phyloP scores from a whole-genome alignment of 352 stramenopile species.

The Pythium dissimile region DNA sequence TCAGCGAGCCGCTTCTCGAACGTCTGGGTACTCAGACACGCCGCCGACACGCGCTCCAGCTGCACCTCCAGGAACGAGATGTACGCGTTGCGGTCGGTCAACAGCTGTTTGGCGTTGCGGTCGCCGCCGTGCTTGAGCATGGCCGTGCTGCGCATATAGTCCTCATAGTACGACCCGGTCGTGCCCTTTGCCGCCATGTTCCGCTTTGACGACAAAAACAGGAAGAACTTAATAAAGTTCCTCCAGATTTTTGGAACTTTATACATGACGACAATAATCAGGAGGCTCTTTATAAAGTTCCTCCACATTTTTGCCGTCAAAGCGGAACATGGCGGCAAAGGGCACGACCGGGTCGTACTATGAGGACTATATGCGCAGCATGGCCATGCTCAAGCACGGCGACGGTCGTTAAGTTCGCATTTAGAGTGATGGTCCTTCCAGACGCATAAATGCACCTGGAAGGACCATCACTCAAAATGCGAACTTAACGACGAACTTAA shows the following conservation, averaged over 20 bases:
- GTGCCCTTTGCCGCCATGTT: constrained; percentile 16
- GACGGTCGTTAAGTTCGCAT: constrained; percentile 22
- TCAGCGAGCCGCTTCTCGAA: constrained; percentile 60
- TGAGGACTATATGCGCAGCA: constrained; percentile 79
- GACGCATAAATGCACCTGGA: background rate
- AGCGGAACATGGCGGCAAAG: constrained; percentile 13
- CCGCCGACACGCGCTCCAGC: constrained; percentile 81
- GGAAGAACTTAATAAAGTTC: too few species aligned
- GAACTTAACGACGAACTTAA: constrained; percentile 1
- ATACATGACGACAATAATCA: background rate
- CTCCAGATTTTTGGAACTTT: background rate
- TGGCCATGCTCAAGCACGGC: constrained; percentile 62
- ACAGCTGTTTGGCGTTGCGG: constrained; percentile 58
- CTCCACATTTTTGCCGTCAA: too few species aligned
- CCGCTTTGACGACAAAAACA: too few species aligned
- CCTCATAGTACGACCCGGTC: constrained; percentile 74
- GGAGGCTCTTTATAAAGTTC: too few species aligned
- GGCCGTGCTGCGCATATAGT: constrained; percentile 78
- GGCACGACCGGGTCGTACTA: constrained; percentile 66
- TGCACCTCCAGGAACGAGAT: constrained; percentile 88
- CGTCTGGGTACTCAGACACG: constrained; percentile 65
- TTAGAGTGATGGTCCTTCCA: constrained; percentile 21
- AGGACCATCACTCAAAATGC: constrained; percentile 18
- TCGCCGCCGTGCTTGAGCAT: constrained; percentile 61
- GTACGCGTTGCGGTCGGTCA: constrained; percentile 84